Conservation (phyloP, 2,329 filamentous ascomycete genomes). For the Fusarium globosum region DNA sequence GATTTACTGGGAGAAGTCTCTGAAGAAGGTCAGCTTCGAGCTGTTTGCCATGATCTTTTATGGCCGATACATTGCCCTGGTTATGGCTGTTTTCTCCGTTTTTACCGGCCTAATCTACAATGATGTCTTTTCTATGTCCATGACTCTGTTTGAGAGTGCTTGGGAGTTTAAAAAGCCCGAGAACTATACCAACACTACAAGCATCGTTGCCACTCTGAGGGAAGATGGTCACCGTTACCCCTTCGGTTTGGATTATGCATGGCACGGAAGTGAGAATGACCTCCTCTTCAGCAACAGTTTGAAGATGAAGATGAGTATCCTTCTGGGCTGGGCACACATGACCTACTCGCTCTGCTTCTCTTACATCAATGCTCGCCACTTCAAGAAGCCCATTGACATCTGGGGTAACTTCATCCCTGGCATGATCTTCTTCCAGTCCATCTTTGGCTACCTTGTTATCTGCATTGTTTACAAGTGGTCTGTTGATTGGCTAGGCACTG, state of each 20-base stretch:
- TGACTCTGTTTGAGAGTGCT: constrained; percentile 88
- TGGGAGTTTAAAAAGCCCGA: constrained; percentile 83
- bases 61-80: constrained; percentile 96
- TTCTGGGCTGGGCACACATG: constrained; percentile 98
- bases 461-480: constrained; percentile 98
- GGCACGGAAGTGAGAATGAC: constrained; percentile 96
- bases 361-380: constrained; percentile 92
- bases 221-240: constrained; percentile 84
- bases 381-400: constrained; percentile 94
- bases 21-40: constrained; percentile 94
- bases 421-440: constrained; percentile 99
- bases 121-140: constrained; percentile 93
- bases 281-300: constrained; percentile 97
- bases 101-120: constrained; percentile 99
- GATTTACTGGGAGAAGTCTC: constrained; percentile 95
- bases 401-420: constrained; percentile 97
- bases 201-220: constrained; percentile 75
- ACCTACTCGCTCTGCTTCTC: constrained; percentile 96
- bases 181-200: constrained; percentile 72
- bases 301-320: constrained; percentile 99
- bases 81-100: constrained; percentile 98
- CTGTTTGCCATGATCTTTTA: constrained; percentile 99
- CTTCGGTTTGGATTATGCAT: constrained; percentile 94
- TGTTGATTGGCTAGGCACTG: constrained; percentile 78
- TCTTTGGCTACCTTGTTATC: constrained; percentile 95